A percentile compares a stretch with the other conserved stretches of the same genome.
Evolutionary conservation across 2,329 filamentous ascomycete species (phyloP).

Genomic region (Pyrenophora seminiperda): DNA sequence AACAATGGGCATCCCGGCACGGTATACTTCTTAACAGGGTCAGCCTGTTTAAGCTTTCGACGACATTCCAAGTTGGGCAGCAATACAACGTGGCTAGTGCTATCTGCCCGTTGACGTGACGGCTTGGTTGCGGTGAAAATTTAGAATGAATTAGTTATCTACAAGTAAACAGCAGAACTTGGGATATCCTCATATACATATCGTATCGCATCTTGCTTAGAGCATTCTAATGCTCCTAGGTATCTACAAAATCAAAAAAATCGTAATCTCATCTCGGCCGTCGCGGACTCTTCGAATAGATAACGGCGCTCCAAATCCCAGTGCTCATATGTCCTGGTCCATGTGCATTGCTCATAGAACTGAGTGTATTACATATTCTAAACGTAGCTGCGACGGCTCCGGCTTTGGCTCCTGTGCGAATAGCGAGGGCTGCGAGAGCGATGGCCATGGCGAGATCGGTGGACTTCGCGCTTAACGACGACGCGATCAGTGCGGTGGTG

Average conservation of each 20-base stretch:
- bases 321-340: constrained; percentile 2
- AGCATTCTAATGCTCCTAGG: constrained; percentile 3
- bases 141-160: constrained; percentile 7
- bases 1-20: constrained; percentile 4
- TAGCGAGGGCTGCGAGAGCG: constrained; percentile 47
- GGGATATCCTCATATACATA: constrained; percentile 9
- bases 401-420: constrained; percentile 41
- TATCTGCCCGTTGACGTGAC: not conserved
- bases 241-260: constrained; percentile 18
- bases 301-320: not conserved
- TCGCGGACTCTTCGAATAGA: constrained; percentile 1
- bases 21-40: not conserved
- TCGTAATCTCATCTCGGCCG: constrained; percentile 16
- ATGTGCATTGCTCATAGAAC: not conserved
- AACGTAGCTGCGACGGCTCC: constrained; percentile 47
- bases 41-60: not conserved
- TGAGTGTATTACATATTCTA: constrained; percentile 17
- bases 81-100: not conserved
- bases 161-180: constrained; percentile 1
- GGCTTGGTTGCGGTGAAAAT: not conserved
- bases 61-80: not conserved
- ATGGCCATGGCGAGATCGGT: constrained; percentile 53
- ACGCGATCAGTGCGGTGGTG: constrained; percentile 55
- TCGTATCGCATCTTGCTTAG: constrained; percentile 1
- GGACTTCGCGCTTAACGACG: constrained; percentile 59